Evolutionary conservation across 306 rosid species (phyloP).

Genomic region (Fragaria iinumae): DNA sequence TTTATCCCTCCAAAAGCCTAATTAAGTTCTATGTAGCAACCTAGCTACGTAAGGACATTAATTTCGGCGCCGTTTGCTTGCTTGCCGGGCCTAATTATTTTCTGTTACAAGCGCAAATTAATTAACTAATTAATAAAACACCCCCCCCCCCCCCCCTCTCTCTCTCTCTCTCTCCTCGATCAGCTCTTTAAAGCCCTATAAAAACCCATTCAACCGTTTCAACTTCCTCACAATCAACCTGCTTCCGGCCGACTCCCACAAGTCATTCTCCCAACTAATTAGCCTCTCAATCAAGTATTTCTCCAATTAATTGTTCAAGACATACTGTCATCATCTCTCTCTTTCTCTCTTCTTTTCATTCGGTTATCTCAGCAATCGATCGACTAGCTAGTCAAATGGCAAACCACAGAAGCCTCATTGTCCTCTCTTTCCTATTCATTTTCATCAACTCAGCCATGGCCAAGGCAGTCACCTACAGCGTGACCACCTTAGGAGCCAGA

Average conservation of each 20-base stretch:
- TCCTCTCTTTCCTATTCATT: background rate
- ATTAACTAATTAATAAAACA: background rate
- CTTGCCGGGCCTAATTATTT: background rate
- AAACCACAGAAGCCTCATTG: constrained; percentile 3
- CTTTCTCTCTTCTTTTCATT: background rate
- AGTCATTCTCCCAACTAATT: background rate
- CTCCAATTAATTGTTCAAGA: background rate
- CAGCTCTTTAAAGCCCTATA: background rate
- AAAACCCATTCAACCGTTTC: constrained; percentile 24
- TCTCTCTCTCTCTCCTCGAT: background rate
- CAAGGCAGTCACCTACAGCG: constrained; percentile 18
- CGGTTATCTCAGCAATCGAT: background rate
- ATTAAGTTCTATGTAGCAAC: background rate
- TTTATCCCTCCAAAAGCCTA: background rate
- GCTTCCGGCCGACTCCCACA: background rate
- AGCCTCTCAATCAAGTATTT: background rate
- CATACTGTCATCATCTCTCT: background rate
- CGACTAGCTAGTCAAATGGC: constrained; percentile 2
- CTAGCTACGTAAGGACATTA: background rate
- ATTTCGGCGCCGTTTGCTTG: constrained; percentile 12
- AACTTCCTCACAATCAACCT: constrained; percentile 20
- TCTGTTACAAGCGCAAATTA: background rate
- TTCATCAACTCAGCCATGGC: constrained; percentile 2
- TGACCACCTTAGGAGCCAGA: constrained; percentile 36
- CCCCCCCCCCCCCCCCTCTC: too few species aligned